Evolutionary conservation across 176 grass and related monocot species (phyloP), one percentile per base, ranked within the genome.

Genomic region (Oryza brachyantha): DNA sequence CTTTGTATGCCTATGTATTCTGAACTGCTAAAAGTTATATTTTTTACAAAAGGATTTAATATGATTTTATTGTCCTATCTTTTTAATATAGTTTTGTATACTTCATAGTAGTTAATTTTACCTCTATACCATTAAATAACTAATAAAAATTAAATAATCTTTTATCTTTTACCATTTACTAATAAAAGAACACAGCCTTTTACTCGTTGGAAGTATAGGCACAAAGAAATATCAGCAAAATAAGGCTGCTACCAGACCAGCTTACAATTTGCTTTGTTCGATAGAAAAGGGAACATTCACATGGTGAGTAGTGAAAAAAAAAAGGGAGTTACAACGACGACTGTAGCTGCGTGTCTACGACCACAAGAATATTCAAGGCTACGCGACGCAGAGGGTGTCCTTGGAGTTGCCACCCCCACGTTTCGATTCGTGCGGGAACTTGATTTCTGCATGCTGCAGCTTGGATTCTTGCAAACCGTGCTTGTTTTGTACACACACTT

Each of bases 351-450:
- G 17, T 41, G 8, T 50, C 65, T 48, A 57, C 32, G 59, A 73
- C 41, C 55, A 16, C 14, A 68, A 13, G 54, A 84, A 78, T 71
- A 52, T 70, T 84, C 54, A 77, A 39, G 82, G 29, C 55, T 50
- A 50, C 10, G 42, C 27, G 13, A 31, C 69, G 17, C 42, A 52
- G 42, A 46, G 5, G 37, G 4, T 25, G 7, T 61, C 39, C 37
- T 76, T 48, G 82, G 32, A 75, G 34, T n/a, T 84, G 64, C 27
- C 27, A 32, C 66, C 25, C 57, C 3, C 46, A 39, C 29, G 29
- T 36, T 64, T 77, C 35, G 9, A 46, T 45, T 34, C 13, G 27
- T 45, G 21, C 48, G 11, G 35, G 28, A 11, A 29, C 17, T 21
- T 28, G 9, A 28, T 58, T 26, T 66, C 41, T 37, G 31, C 63